Conservation (phyloP, 2,329 filamentous ascomycete species). For the Neofusicoccum parvum region DNA sequence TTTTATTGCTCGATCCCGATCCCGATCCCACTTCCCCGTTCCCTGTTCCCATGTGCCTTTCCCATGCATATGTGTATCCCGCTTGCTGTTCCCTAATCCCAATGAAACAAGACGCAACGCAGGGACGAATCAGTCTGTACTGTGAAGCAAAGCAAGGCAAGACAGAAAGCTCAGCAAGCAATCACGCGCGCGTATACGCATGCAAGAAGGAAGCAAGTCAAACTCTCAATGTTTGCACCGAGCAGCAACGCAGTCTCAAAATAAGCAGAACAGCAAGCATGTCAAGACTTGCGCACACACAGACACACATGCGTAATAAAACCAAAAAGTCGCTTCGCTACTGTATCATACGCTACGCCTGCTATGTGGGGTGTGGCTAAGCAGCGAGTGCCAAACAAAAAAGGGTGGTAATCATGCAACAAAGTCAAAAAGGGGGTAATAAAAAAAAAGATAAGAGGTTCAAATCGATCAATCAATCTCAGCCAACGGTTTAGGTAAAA, state of each 20-base stretch:
- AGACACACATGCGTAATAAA: no score
- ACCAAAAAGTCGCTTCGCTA: not conserved
- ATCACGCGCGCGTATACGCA: no score
- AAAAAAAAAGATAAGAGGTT: not conserved
- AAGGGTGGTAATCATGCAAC: not conserved
- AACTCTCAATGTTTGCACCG: no score
- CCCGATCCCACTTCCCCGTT: not conserved
- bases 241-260: not conserved
- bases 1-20: not conserved
- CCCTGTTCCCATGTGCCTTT: not conserved
- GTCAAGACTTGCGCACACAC: not conserved
- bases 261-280: not conserved
- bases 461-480: constrained; percentile 3
- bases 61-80: not conserved
- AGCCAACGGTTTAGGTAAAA: not conserved
- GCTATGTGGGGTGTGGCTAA: not conserved
- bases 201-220: no score
- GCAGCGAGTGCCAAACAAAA: not conserved
- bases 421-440: not conserved
- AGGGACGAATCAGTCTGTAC: no score
- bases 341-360: not conserved
- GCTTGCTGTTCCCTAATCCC: not conserved
- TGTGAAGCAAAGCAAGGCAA: not conserved
- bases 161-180: not conserved
- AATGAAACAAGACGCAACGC: not conserved